These are phyloP conservation scores for Thermoascus crustaceus DNA, from an alignment of 2,329 filamentous ascomycete species.

Conservation along the genomic window DNA sequence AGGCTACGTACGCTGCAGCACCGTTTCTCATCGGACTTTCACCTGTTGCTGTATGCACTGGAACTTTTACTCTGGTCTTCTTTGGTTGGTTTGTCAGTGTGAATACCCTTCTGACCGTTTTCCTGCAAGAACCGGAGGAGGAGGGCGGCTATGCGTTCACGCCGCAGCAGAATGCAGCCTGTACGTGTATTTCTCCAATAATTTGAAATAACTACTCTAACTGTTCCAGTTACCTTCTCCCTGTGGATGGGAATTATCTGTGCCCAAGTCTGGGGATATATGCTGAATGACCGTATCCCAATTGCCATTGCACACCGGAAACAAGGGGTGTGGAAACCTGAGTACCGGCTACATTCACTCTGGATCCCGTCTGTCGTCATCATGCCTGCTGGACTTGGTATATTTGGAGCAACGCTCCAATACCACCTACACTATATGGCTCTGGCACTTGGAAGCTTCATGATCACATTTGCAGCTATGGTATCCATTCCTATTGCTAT, in stretches of 20 bases:
- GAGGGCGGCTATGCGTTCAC: slow-evolving; percentile 10
- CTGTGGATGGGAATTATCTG: no score
- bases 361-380: slow-evolving; percentile 22
- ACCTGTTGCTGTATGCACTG: no score
- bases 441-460: neutral
- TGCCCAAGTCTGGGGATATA: no score
- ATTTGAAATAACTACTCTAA: neutral
- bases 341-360: slow-evolving; percentile 28
- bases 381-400: slow-evolving; percentile 5
- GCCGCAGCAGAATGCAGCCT: slow-evolving; percentile 7
- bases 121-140: slow-evolving; percentile 7
- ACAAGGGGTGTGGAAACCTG: slow-evolving; percentile 27
- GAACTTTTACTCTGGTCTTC: no score
- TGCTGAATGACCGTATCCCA: slow-evolving; percentile 7
- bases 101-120: slow-evolving; percentile 6
- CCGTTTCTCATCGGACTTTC: no score
- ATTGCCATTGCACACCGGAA: slow-evolving; percentile 4
- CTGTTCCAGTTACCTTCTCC: neutral
- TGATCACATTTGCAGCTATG: neutral
- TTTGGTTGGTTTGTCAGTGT: slow-evolving; percentile 5
- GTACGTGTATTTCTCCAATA: neutral
- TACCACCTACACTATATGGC: neutral
- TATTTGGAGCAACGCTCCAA: neutral
- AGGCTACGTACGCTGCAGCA: no score
- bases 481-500: neutral